These are phyloP conservation scores for Phytophthora vignae DNA, from an alignment of 352 stramenopile genomes.

Conservation along the genomic window DNA sequence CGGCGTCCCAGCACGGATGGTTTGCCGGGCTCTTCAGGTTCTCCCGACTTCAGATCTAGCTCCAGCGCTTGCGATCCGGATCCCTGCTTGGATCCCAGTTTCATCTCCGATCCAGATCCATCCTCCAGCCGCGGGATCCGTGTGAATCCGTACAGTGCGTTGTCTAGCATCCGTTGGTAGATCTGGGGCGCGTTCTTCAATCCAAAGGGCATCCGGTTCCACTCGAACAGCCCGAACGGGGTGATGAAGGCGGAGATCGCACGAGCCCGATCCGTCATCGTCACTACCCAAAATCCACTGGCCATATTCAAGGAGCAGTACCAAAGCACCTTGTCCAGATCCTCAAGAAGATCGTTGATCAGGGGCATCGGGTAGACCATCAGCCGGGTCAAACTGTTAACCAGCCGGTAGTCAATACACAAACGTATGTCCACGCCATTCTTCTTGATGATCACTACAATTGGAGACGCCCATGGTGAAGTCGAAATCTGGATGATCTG, in stretches of 20 bases:
- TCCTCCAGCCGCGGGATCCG: no score
- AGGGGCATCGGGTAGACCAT: not conserved
- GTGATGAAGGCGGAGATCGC: not conserved
- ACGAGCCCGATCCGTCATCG: not conserved
- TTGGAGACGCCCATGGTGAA: no score
- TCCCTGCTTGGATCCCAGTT: no score
- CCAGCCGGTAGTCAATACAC: not conserved
- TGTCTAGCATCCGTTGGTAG: no score
- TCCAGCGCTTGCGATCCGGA: no score
- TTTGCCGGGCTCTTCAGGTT: no score
- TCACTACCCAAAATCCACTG: not conserved
- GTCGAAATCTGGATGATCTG: no score
- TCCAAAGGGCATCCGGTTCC: not conserved
- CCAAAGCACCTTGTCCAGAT: not conserved
- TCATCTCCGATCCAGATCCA: no score
- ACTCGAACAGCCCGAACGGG: not conserved
- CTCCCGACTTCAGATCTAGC: not conserved
- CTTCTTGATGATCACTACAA: no score
- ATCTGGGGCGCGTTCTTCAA: not conserved
- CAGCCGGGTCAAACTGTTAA: not conserved
- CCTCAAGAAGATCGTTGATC: not conserved
- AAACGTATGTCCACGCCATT: no score
- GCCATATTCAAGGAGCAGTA: not conserved
- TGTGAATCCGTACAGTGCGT: no score
- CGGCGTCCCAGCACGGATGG: no score